Evolutionary conservation across 2,329 filamentous ascomycete genomes (phyloP).

Genomic region (Botryotinia narcissicola): DNA sequence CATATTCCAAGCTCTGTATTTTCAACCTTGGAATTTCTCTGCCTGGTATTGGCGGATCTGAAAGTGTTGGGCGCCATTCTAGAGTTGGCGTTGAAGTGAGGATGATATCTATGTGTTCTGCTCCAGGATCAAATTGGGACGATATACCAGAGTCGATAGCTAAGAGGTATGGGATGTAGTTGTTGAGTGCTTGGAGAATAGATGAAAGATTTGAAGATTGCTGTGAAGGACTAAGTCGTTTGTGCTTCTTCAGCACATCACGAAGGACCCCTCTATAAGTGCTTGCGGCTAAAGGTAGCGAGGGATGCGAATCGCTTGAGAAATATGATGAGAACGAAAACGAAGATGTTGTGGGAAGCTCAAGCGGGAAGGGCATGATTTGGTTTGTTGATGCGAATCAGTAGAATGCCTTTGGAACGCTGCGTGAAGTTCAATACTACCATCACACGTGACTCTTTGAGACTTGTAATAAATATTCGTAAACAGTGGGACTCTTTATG

Average conservation of each 20-base stretch:
- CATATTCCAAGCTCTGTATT: conserved; percentile 73
- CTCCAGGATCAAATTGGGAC: conserved; percentile 47
- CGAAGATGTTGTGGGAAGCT: conserved; percentile 83
- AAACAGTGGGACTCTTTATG: not conserved
- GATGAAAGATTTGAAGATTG: conserved; percentile 68
- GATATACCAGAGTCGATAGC: conserved; percentile 72
- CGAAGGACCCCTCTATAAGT: conserved; percentile 81
- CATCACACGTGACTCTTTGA: not conserved
- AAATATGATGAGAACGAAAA: conserved; percentile 79
- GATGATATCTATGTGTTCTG: conserved; percentile 67
- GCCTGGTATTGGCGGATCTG: conserved; percentile 60
- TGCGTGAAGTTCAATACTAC: not conserved
- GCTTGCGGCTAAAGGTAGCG: conserved; percentile 77
- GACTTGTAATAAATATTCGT: not conserved
- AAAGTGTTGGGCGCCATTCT: conserved; percentile 82
- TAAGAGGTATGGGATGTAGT: conserved; percentile 81
- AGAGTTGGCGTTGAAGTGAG: conserved; percentile 60
- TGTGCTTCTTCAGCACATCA: conserved; percentile 83
- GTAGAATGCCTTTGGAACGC: not conserved
- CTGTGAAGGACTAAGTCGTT: conserved; percentile 71
- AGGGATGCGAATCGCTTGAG: conserved; percentile 80
- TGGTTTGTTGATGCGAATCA: not conserved
- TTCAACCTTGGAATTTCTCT: conserved; percentile 66
- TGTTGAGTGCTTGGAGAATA: conserved; percentile 66
- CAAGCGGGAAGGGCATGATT: conserved; percentile 83